phyloP scores from a whole-genome alignment of 2,329 filamentous ascomycete species.

The Penicillium verrucosum region DNA sequence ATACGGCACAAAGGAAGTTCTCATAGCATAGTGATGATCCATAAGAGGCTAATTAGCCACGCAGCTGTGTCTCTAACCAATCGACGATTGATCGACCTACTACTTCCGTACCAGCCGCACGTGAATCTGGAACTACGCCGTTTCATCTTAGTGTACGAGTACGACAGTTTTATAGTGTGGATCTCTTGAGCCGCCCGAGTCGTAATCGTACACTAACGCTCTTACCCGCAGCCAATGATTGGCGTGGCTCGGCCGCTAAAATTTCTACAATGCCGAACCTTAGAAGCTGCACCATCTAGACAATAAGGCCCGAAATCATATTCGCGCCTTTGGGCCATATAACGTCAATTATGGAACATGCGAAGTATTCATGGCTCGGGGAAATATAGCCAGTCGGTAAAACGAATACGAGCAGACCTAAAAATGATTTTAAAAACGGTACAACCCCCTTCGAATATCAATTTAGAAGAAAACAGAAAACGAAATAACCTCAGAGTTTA shows the following conservation, averaged over 20 bases:
- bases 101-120: too few species aligned
- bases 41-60: too few species aligned
- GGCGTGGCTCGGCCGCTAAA: background rate
- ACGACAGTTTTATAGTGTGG: background rate
- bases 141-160: background rate
- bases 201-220: background rate
- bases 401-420: background rate
- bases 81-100: too few species aligned
- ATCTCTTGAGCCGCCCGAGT: background rate
- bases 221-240: background rate
- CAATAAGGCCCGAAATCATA: background rate
- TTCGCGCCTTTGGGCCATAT: background rate
- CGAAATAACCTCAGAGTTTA: background rate
- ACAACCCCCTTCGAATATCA: background rate
- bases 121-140: too few species aligned
- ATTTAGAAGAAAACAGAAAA: background rate
- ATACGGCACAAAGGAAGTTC: too few species aligned
- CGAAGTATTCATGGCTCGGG: too few species aligned
- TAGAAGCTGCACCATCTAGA: background rate
- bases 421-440: background rate
- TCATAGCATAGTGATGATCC: too few species aligned
- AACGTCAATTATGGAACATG: too few species aligned
- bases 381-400: background rate
- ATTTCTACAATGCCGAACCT: background rate
- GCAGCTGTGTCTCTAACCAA: too few species aligned